phyloP scores from a whole-genome alignment of 106 monocot species.

The Alisma plantagoaquatica region DNA sequence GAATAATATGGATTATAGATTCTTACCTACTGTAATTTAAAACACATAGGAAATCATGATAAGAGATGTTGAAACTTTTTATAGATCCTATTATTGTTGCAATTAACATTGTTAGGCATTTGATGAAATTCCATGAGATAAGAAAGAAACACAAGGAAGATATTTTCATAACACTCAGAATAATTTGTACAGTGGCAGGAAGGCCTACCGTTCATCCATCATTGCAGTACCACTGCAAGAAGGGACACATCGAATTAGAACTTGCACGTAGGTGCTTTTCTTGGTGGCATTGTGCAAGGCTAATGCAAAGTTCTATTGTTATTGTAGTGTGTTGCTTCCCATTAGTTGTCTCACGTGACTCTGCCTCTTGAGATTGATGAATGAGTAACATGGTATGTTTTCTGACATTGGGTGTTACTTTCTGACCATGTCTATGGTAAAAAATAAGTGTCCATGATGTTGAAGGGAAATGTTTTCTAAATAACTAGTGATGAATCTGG shows the following conservation, averaged over 20 bases:
- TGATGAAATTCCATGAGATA: slow-evolving; percentile 44
- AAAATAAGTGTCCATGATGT: slow-evolving; percentile 23
- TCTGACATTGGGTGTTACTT: slow-evolving; percentile 12
- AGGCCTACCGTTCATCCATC: slow-evolving; percentile 76
- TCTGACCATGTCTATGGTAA: slow-evolving; percentile 6
- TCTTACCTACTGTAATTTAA: background rate
- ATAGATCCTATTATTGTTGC: slow-evolving; percentile 54
- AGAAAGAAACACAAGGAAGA: slow-evolving; percentile 45
- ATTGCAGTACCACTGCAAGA: slow-evolving; percentile 74
- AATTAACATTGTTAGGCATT: slow-evolving; percentile 40
- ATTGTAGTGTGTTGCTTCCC: slow-evolving; percentile 73
- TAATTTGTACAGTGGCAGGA: slow-evolving; percentile 59
- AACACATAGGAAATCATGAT: slow-evolving; percentile 60
- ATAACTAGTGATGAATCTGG: slow-evolving; percentile 27
- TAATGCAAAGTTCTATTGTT: background rate
- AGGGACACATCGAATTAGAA: no score
- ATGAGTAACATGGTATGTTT: slow-evolving; percentile 26
- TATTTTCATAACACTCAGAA: slow-evolving; percentile 50
- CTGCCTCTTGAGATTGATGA: slow-evolving; percentile 65
- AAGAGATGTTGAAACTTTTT: slow-evolving; percentile 97
- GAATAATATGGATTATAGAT: no score
- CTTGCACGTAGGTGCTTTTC: no score
- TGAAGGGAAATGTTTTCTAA: slow-evolving; percentile 35
- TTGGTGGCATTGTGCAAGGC: slow-evolving; percentile 1
- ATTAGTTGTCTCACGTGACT: slow-evolving; percentile 58